Conservation (phyloP, 441 rosid genomes). For the Pelargonium citronellum region DNA sequence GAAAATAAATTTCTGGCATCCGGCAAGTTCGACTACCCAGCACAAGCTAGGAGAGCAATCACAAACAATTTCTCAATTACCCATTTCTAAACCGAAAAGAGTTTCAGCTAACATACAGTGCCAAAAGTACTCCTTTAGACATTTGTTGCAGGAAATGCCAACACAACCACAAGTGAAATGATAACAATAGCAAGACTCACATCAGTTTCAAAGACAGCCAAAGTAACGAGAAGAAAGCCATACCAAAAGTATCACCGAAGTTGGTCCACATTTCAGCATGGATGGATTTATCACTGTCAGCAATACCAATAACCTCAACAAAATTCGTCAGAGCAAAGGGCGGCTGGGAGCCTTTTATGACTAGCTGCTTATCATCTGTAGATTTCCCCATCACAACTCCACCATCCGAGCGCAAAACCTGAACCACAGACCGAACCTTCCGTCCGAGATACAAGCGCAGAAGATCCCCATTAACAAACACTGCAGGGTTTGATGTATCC, state of each 20-base stretch:
- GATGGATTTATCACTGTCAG: slow-evolving; percentile 60
- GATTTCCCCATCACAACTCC: slow-evolving; percentile 60
- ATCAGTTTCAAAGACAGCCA: neutral
- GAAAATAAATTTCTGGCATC: neutral
- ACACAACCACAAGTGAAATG: neutral
- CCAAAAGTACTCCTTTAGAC: neutral
- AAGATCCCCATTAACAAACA: slow-evolving; percentile 59
- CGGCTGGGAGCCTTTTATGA: slow-evolving; percentile 52
- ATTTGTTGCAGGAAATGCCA: neutral
- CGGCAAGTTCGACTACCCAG: neutral
- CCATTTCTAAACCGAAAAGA: neutral
- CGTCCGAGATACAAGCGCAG: slow-evolving; percentile 51
- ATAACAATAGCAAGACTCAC: neutral
- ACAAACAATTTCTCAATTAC: neutral
- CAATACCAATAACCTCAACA: slow-evolving; percentile 84
- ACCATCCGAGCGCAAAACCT: slow-evolving; percentile 49
- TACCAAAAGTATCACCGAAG: slow-evolving; percentile 77
- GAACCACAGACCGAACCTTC: slow-evolving; percentile 71
- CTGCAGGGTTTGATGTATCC: slow-evolving; percentile 79
- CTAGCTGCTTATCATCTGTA: slow-evolving; percentile 57
- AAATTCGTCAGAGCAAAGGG: slow-evolving; percentile 44
- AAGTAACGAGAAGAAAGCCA: neutral
- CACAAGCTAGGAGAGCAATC: neutral
- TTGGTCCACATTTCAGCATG: slow-evolving; percentile 67
- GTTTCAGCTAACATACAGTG: neutral